These are phyloP conservation scores for Gossypium herbaceum DNA, from an alignment of 345 rosid species.

Conservation along the genomic window DNA sequence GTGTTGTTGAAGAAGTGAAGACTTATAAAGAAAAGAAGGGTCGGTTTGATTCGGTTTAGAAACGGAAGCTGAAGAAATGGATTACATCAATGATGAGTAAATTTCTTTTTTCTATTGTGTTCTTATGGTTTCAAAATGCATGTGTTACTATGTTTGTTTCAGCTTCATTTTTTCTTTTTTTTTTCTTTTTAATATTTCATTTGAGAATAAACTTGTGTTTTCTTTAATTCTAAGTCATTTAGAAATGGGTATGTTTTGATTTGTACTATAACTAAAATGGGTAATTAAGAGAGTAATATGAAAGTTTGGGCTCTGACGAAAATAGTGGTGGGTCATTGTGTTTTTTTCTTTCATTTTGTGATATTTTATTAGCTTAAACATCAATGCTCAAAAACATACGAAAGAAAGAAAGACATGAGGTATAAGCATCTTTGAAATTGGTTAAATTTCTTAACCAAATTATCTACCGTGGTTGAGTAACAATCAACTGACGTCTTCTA, in stretches of 20 bases:
- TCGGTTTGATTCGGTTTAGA: neutral
- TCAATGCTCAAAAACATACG: neutral
- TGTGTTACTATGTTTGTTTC: neutral
- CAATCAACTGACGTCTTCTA: too few species aligned
- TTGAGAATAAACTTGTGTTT: neutral
- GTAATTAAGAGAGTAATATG: slow-evolving; percentile 3
- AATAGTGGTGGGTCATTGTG: slow-evolving; percentile 22
- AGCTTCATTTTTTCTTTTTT: too few species aligned
- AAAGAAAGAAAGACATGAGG: neutral
- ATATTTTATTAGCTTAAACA: slow-evolving; percentile 4
- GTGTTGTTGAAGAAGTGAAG: neutral
- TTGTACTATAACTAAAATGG: slow-evolving; percentile 12
- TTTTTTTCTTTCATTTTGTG: neutral
- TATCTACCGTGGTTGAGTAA: too few species aligned
- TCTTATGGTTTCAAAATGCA: neutral
- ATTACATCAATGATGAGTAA: slow-evolving; percentile 7
- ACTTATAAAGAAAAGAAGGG: neutral
- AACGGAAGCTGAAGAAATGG: neutral
- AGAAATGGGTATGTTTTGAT: neutral
- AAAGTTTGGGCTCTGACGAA: slow-evolving; percentile 16
- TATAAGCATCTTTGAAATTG: too few species aligned
- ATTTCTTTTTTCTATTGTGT: neutral
- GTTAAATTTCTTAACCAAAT: too few species aligned
- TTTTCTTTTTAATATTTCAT: too few species aligned
- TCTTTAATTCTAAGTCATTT: neutral